Evolutionary conservation across 805 yeast genomes (phyloP).

Genomic region (Candida maris): DNA sequence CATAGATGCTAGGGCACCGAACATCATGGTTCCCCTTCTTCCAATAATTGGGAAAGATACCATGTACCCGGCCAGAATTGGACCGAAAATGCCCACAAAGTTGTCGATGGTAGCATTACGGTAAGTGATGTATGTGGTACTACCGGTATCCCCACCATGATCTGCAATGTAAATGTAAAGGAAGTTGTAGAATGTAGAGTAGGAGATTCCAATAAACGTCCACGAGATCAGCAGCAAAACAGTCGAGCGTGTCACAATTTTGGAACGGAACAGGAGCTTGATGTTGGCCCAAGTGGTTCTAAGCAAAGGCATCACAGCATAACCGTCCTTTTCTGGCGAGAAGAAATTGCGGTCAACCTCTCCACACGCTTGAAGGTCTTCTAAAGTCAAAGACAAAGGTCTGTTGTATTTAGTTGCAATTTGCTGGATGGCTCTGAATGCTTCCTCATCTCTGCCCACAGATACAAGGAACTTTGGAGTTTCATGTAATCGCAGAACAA

Average conservation of each 20-base stretch:
- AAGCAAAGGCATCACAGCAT: constrained; percentile 26
- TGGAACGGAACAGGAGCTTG: constrained; percentile 44
- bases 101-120: constrained; percentile 48
- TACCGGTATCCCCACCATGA: constrained; percentile 47
- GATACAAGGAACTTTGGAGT: constrained; percentile 55
- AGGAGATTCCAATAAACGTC: constrained; percentile 57
- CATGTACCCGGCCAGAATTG: constrained; percentile 46
- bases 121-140: constrained; percentile 37
- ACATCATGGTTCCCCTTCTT: constrained; percentile 53
- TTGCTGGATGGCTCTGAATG: constrained; percentile 39
- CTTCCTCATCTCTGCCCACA: constrained; percentile 48
- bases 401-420: constrained; percentile 46
- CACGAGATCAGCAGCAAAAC: constrained; percentile 47
- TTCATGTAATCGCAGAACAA: constrained; percentile 45
- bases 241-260: constrained; percentile 41
- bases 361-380: constrained; percentile 44
- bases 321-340: constrained; percentile 20
- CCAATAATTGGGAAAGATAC: constrained; percentile 38
- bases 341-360: constrained; percentile 29
- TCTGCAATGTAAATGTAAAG: constrained; percentile 48
- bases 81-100: constrained; percentile 48
- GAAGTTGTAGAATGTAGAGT: constrained; percentile 53
- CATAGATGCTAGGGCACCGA: constrained; percentile 52
- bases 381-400: constrained; percentile 39
- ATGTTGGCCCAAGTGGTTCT: constrained; percentile 36